Evolutionary conservation across 1,139 yeast species (phyloP).

Genomic region (Debaryomycetaceae sp.): DNA sequence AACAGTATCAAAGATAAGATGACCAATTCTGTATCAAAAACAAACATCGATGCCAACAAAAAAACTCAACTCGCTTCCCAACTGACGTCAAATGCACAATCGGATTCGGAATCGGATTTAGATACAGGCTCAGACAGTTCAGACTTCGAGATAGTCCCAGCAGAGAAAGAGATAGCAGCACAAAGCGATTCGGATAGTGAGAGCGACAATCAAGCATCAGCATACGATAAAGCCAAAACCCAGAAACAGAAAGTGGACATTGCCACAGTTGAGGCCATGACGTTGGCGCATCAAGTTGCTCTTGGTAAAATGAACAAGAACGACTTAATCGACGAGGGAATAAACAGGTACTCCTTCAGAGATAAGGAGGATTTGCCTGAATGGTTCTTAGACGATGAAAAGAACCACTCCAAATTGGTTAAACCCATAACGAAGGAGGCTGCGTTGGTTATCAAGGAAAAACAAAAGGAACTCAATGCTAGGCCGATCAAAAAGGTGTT

Average conservation of each 20-base stretch:
- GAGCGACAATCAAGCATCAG: slow-evolving; percentile 40
- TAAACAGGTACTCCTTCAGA: slow-evolving; percentile 86
- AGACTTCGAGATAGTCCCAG: slow-evolving; percentile 56
- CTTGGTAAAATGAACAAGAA: slow-evolving; percentile 80
- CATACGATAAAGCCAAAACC: slow-evolving; percentile 32
- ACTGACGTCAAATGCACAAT: slow-evolving; percentile 12
- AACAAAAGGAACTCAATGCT: slow-evolving; percentile 86
- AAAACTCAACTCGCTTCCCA: slow-evolving; percentile 7
- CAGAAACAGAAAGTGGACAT: slow-evolving; percentile 70
- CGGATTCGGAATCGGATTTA: not conserved
- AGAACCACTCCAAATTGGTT: slow-evolving; percentile 74
- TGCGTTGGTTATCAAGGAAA: slow-evolving; percentile 85
- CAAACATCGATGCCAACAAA: slow-evolving; percentile 5
- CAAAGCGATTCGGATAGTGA: slow-evolving; percentile 42
- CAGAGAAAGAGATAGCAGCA: slow-evolving; percentile 21
- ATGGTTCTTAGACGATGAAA: slow-evolving; percentile 95
- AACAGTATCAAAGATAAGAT: slow-evolving; percentile 13
- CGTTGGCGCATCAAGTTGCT: slow-evolving; percentile 94
- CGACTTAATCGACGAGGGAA: slow-evolving; percentile 86
- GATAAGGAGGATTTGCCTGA: slow-evolving; percentile 89
- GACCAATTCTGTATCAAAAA: slow-evolving; percentile 24
- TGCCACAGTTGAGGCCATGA: slow-evolving; percentile 96
- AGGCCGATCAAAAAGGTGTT: slow-evolving; percentile 97
- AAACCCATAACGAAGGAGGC: slow-evolving; percentile 98
- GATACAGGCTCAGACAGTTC: slow-evolving; percentile 28